A percentile compares a stretch with the other conserved stretches of the same genome.
Conservation (phyloP, 2,329 filamentous ascomycete genomes). For the Pseudogymnoascus sp. region DNA sequence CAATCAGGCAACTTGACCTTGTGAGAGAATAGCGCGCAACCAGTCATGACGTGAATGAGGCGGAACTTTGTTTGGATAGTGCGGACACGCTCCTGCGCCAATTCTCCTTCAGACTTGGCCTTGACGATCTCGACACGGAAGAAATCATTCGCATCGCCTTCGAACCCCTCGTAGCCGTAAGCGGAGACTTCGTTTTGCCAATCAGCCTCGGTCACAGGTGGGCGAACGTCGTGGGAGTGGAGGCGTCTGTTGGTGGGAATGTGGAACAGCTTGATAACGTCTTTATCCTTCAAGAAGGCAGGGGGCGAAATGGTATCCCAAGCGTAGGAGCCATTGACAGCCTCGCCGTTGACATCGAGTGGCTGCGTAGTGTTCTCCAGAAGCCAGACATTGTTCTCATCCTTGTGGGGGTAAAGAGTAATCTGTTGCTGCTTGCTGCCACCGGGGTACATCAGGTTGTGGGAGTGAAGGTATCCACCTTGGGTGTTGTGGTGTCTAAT, state of each 20-base stretch:
- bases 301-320: slow-evolving; percentile 68
- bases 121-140: slow-evolving; percentile 95
- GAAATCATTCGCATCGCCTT: slow-evolving; percentile 91
- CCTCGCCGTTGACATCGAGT: slow-evolving; percentile 62
- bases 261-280: slow-evolving; percentile 77
- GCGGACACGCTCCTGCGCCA: slow-evolving; percentile 75
- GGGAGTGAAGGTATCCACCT: slow-evolving; percentile 94
- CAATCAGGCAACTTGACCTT: slow-evolving; percentile 98
- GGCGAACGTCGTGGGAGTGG: slow-evolving; percentile 90
- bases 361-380: slow-evolving; percentile 96
- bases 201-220: slow-evolving; percentile 76
- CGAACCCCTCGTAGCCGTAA: slow-evolving; percentile 94
- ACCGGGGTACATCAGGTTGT: slow-evolving; percentile 92
- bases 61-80: slow-evolving; percentile 97
- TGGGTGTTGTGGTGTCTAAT: slow-evolving; percentile 96
- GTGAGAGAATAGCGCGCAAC: slow-evolving; percentile 93
- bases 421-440: slow-evolving; percentile 99
- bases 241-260: slow-evolving; percentile 74
- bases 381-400: slow-evolving; percentile 93
- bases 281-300: slow-evolving; percentile 68
- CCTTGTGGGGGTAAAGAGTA: slow-evolving; percentile 96
- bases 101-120: slow-evolving; percentile 67
- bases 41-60: slow-evolving; percentile 92
- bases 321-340: slow-evolving; percentile 70
- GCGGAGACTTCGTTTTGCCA: slow-evolving; percentile 97